Conservation (phyloP, 1,284 basidiomycete genomes). For the Mycosarcoma maydis region DNA sequence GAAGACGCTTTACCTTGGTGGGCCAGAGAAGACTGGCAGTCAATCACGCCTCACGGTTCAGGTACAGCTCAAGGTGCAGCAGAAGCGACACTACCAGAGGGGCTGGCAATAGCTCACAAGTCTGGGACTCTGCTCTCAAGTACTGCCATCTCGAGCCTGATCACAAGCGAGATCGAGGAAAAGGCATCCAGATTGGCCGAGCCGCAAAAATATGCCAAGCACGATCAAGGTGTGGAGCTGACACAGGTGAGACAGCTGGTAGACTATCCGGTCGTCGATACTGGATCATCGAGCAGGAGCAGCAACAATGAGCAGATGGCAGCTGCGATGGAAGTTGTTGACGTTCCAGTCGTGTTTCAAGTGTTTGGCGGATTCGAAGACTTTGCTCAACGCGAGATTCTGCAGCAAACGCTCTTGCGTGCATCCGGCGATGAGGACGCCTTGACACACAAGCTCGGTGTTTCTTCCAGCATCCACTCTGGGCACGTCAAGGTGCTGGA, state of each 20-base stretch:
- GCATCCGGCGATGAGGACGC: not conserved
- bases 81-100: slow-evolving; percentile 28
- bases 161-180: slow-evolving; percentile 45
- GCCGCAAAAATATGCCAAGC: slow-evolving; percentile 25
- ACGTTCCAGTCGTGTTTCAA: slow-evolving; percentile 25
- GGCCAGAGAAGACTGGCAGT: slow-evolving; percentile 57
- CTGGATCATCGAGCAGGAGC: not conserved
- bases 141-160: slow-evolving; percentile 27
- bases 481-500: slow-evolving; percentile 35
- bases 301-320: not conserved
- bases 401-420: slow-evolving; percentile 29
- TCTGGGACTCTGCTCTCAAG: slow-evolving; percentile 19
- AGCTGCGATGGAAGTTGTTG: slow-evolving; percentile 1
- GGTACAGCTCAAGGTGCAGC: slow-evolving; percentile 5
- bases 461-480: slow-evolving; percentile 49
- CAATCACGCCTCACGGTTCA: slow-evolving; percentile 14
- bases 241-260: slow-evolving; percentile 22
- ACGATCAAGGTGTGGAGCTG: slow-evolving; percentile 28
- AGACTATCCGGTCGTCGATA: slow-evolving; percentile 13
- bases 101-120: slow-evolving; percentile 19
- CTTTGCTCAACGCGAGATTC: slow-evolving; percentile 54
- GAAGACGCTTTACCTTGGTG: slow-evolving; percentile 66
- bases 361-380: slow-evolving; percentile 59
- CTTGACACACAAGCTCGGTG: not conserved
- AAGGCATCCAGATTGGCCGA: slow-evolving; percentile 37